Base-by-base conservation (phyloP, 768 basidiomycete species). In the Agrocybe praecox region DNA sequence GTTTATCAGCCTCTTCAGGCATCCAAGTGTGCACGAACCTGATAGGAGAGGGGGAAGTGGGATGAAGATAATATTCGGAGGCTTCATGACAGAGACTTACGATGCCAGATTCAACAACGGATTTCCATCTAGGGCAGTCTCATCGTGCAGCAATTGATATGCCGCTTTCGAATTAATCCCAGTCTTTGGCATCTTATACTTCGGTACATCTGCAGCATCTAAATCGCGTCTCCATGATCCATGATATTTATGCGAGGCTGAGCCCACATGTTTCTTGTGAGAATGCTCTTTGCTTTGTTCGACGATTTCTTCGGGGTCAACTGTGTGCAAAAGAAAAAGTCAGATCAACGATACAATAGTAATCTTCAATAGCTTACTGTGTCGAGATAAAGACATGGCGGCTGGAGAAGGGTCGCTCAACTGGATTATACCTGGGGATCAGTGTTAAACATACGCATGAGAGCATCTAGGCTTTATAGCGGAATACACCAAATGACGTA, bases 91-190 rank as follows among this genome's bases (percentile, higher is more conserved):
- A 12, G 18, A 1, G 14, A 83, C 85, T 68, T 73, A 86, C 75
- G 83, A 84, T 4, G 85, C 85, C n/a, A 87, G 74, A 66, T 88
- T 88, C 59, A 87, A 73, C 45, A 80, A 64, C 8, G 84, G 83
- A 59, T 81, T 82, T 21, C 83, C 84, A 61, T 85, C 83, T 6
- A 86, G 74, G 1, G 75, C 72, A 15, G 82, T 77, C 68, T 89
- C 84, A 62, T 85, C 84, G 62, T 80, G 79, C 9, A 82, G 66
- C 44, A 82, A 70, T 60, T 81, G 80, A 63, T 80, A 80, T 0
- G 80, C 80, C 5, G 77, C 71, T 52, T 72, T 74, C 12, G 76
- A 75, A 12, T 73, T 69, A 44, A 81, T 78, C 2, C 81, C 80
- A 6, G 70, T 53, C 45, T 65, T 67, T 6, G 81, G 81, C 15